Percentiles rank a stretch among this genome's conserved stretches.
Conservation (phyloP, 345 rosid genomes). For the Lumnitzera littorea region DNA sequence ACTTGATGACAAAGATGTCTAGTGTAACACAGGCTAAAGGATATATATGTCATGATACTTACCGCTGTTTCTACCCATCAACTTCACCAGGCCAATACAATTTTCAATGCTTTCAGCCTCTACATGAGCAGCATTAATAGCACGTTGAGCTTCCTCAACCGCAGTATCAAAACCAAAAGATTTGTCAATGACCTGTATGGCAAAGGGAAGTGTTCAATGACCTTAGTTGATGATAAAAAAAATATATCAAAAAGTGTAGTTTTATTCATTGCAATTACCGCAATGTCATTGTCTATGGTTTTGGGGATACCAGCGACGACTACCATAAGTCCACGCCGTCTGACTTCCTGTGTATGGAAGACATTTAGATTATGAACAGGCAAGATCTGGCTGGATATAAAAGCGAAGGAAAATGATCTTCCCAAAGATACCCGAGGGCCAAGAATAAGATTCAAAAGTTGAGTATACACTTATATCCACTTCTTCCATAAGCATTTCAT, state of each 20-base stretch:
- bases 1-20: neutral
- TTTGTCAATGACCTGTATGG: constrained; percentile 75
- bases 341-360: constrained; percentile 53
- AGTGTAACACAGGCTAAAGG: neutral
- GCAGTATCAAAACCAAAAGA: constrained; percentile 94
- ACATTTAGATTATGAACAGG: neutral
- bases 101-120: constrained; percentile 73
- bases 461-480: no score
- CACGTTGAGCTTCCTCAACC: constrained; percentile 96
- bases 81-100: constrained; percentile 84
- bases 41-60: constrained; percentile 16
- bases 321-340: constrained; percentile 72
- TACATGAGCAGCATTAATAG: constrained; percentile 87
- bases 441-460: no score
- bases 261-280: constrained; percentile 33
- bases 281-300: constrained; percentile 92
- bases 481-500: no score
- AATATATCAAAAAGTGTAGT: neutral
- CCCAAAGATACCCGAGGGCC: no score
- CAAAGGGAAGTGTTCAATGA: neutral
- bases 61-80: constrained; percentile 90
- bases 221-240: neutral
- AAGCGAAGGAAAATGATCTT: no score
- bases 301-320: constrained; percentile 84
- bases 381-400: neutral